phyloP scores from a whole-genome alignment of 306 rosid genomes.

The Lithocarpus polystachyus region DNA sequence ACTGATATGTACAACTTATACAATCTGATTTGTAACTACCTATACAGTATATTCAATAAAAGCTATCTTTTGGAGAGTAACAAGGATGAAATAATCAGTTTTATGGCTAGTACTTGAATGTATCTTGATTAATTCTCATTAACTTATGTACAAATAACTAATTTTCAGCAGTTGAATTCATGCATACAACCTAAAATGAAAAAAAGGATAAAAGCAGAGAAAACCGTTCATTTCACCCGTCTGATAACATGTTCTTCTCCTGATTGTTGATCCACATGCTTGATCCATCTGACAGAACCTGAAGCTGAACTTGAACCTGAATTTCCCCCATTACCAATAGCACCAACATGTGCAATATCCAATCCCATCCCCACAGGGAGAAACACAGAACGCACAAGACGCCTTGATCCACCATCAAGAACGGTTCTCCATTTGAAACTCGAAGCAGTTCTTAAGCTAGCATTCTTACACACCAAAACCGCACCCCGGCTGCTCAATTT shows the following conservation, averaged over 20 bases:
- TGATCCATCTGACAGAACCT: constrained; percentile 57
- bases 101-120: background rate
- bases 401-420: constrained; percentile 43
- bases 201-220: background rate
- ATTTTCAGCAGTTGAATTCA: too few species aligned
- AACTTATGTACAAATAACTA: background rate
- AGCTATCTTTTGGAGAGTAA: background rate
- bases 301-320: constrained; percentile 21
- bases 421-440: constrained; percentile 60
- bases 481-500: constrained; percentile 70
- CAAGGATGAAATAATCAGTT: background rate
- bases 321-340: constrained; percentile 26
- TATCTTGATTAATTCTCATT: background rate
- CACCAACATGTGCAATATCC: constrained; percentile 74
- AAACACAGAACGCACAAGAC: constrained; percentile 70
- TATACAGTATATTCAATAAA: too few species aligned
- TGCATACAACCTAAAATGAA: too few species aligned
- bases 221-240: background rate
- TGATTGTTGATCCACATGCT: constrained; percentile 75
- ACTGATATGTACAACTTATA: too few species aligned
- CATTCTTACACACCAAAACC: constrained; percentile 79
- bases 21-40: too few species aligned
- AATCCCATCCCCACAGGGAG: constrained; percentile 90
- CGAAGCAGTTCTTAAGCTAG: constrained; percentile 34
- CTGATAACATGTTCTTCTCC: constrained; percentile 81